These are phyloP conservation scores for Murraya koenigii DNA, from an alignment of 345 rosid genomes.

Conservation along the genomic window DNA sequence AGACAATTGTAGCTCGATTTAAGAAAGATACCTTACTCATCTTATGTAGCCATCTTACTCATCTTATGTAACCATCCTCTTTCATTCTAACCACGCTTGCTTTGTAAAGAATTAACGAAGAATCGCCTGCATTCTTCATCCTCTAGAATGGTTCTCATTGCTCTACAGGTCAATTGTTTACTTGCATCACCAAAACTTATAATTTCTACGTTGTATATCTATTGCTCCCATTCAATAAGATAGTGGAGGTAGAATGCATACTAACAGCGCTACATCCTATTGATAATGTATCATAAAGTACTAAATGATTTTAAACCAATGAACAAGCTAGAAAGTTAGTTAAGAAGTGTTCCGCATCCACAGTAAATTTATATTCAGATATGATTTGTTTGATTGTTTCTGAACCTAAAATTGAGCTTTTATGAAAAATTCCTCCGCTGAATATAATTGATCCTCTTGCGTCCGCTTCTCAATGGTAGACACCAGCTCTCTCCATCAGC, in stretches of 20 bases:
- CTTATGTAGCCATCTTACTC: too few relatives aligned
- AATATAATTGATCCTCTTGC: constrained; percentile 25
- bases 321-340: constrained; percentile 7
- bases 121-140: too few relatives aligned
- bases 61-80: too few relatives aligned
- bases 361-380: not conserved
- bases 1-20: too few relatives aligned
- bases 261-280: not conserved
- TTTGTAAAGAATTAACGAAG: not conserved
- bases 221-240: not conserved
- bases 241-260: not conserved
- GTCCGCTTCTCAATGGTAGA: constrained; percentile 32
- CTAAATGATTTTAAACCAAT: not conserved
- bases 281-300: not conserved
- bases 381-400: not conserved
- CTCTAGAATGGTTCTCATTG: too few relatives aligned
- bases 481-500: constrained; percentile 45
- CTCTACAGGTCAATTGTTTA: not conserved
- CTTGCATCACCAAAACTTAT: not conserved
- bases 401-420: constrained; percentile 11
- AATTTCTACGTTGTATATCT: too few relatives aligned
- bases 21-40: too few relatives aligned
- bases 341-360: not conserved
- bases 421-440: constrained; percentile 26
- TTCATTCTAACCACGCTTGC: not conserved